Conservation (phyloP, 2,329 filamentous ascomycete genomes). For the Colletotrichum sp. region DNA sequence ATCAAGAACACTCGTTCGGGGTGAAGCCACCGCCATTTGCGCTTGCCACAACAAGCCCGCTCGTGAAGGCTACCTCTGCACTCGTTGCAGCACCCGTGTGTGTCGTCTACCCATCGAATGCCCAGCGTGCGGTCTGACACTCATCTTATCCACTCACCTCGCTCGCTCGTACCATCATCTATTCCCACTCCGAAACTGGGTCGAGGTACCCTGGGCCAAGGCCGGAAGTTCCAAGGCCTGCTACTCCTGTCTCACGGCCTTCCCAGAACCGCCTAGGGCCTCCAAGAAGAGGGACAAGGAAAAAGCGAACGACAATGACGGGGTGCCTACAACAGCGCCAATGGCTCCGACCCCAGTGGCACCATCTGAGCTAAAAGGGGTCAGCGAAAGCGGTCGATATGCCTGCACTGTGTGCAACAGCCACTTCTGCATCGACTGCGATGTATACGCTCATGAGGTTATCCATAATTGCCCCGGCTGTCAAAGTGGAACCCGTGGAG, state of each 20-base stretch:
- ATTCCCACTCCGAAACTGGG: slow-evolving; percentile 89
- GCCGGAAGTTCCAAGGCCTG: slow-evolving; percentile 70
- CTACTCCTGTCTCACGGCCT: slow-evolving; percentile 77
- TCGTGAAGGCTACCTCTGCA: slow-evolving; percentile 88
- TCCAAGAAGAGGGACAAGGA: slow-evolving; percentile 25
- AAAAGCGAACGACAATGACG: slow-evolving; percentile 9
- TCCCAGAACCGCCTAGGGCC: slow-evolving; percentile 58
- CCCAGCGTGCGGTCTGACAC: slow-evolving; percentile 86
- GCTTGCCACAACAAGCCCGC: slow-evolving; percentile 87
- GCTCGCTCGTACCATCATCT: slow-evolving; percentile 93
- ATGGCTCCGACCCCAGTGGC: slow-evolving; percentile 23
- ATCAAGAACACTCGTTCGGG: slow-evolving; percentile 77
- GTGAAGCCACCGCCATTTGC: slow-evolving; percentile 74
- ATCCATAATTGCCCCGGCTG: slow-evolving; percentile 97
- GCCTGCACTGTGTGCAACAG: slow-evolving; percentile 85
- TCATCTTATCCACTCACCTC: slow-evolving; percentile 92
- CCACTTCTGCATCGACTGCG: slow-evolving; percentile 98
- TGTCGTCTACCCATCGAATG: slow-evolving; percentile 91
- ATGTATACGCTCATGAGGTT: slow-evolving; percentile 92
- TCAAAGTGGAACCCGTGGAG: slow-evolving; percentile 55
- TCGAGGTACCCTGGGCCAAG: slow-evolving; percentile 83
- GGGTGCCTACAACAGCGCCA: slow-evolving; percentile 14
- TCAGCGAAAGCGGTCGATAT: slow-evolving; percentile 87
- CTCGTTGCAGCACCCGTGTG: slow-evolving; percentile 85
- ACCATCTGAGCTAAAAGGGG: slow-evolving; percentile 55